Conservation (phyloP, 495 filamentous ascomycete genomes). For the Aeminium ludgeri region DNA sequence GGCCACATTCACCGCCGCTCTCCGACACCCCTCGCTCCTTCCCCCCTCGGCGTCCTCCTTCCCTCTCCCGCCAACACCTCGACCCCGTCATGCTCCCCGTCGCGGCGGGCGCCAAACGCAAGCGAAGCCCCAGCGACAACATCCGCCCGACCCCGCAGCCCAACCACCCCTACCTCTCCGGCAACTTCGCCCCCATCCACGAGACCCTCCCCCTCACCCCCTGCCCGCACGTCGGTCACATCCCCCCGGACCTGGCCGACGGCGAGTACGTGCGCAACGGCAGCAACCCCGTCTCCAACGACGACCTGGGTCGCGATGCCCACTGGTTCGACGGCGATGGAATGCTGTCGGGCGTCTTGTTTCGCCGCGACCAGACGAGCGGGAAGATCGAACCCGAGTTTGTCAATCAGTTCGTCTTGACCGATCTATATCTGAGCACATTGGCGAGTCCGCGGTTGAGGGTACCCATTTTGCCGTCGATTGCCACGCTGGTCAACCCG, state of each 20-base stretch:
- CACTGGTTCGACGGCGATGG: conserved; percentile 62
- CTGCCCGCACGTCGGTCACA: conserved; percentile 35
- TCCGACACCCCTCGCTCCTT: no score
- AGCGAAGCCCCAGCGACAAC: conserved; percentile 8
- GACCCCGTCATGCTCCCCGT: no score
- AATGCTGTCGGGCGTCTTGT: conserved; percentile 48
- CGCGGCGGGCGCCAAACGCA: conserved; percentile 16
- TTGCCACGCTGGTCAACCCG: conserved; percentile 41
- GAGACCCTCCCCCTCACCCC: conserved; percentile 30
- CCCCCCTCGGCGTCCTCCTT: no score
- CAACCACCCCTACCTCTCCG: conserved; percentile 27
- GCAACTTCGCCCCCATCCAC: conserved; percentile 49
- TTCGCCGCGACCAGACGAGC: conserved; percentile 24
- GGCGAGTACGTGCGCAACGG: conserved; percentile 57
- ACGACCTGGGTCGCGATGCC: conserved; percentile 35
- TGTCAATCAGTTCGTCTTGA: conserved; percentile 46
- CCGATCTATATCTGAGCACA: conserved; percentile 40
- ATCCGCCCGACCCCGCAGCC: conserved; percentile 11
- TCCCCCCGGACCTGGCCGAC: conserved; percentile 42
- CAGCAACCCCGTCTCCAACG: conserved; percentile 45
- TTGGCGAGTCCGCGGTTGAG: conserved; percentile 26
- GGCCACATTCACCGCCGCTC: no score
- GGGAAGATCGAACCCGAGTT: conserved; percentile 36
- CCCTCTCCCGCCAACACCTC: no score
- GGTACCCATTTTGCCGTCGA: conserved; percentile 42